Evolutionary conservation across 1,139 yeast genomes (phyloP).

Genomic region (Saccharomycopsis hybrid): DNA sequence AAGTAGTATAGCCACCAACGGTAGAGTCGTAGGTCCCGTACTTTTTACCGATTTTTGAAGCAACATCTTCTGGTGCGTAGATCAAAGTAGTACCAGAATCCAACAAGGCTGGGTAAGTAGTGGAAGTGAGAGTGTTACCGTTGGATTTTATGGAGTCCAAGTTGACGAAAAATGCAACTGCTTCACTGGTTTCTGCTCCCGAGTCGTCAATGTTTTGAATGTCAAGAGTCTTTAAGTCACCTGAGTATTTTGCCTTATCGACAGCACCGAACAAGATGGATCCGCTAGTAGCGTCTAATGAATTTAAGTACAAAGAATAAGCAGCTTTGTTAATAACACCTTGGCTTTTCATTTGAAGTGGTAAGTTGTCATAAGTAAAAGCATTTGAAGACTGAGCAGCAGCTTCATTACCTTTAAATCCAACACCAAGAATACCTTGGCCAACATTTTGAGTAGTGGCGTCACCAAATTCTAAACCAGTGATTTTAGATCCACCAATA

Average conservation of each 20-base stretch:
- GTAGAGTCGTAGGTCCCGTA: slow-evolving; percentile 22
- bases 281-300: slow-evolving; percentile 38
- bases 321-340: slow-evolving; percentile 44
- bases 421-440: slow-evolving; percentile 50
- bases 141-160: slow-evolving; percentile 8
- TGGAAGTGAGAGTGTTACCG: slow-evolving; percentile 23
- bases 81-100: slow-evolving; percentile 34
- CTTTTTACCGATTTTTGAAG: slow-evolving; percentile 10
- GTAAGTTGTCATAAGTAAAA: slow-evolving; percentile 31
- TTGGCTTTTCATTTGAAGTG: slow-evolving; percentile 37
- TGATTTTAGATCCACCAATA: slow-evolving; percentile 36
- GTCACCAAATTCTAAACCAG: slow-evolving; percentile 42
- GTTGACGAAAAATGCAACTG: slow-evolving; percentile 20
- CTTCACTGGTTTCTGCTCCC: slow-evolving; percentile 6
- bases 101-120: slow-evolving; percentile 32
- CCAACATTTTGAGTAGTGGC: slow-evolving; percentile 38
- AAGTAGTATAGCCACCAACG: slow-evolving; percentile 24
- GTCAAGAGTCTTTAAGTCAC: slow-evolving; percentile 31
- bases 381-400: slow-evolving; percentile 4
- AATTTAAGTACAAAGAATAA: slow-evolving; percentile 49
- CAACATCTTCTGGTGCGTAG: slow-evolving; percentile 18
- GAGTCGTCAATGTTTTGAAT: slow-evolving; percentile 26
- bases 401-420: slow-evolving; percentile 35
- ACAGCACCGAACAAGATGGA: slow-evolving; percentile 51
- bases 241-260: slow-evolving; percentile 47